A percentile compares a stretch with the other conserved stretches of the same genome.
Evolutionary conservation across 2,329 filamentous ascomycete species (phyloP).

Genomic region (Aspergillus pseudoviridinutans): DNA sequence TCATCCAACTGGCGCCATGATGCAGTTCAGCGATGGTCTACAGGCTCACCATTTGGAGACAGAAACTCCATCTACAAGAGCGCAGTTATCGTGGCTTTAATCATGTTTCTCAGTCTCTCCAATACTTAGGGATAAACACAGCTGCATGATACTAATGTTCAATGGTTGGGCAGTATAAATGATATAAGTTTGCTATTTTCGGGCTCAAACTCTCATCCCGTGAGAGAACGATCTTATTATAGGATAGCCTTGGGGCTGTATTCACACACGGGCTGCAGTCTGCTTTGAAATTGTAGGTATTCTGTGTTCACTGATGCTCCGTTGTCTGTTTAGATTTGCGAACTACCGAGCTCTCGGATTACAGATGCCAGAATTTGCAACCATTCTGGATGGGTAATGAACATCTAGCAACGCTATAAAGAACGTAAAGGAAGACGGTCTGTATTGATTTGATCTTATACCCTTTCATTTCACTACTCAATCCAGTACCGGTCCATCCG

Average conservation of each 20-base stretch:
- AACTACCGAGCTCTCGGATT: not conserved
- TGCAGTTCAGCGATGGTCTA: not conserved
- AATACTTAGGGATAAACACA: not conserved
- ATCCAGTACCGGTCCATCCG: not conserved
- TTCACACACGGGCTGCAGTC: not conserved
- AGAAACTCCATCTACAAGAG: not conserved
- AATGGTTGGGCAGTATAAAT: not conserved
- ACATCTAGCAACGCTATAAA: not conserved
- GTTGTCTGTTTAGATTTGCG: not conserved
- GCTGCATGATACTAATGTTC: not conserved
- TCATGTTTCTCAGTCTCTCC: not conserved
- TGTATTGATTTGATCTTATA: not conserved
- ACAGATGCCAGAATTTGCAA: not conserved
- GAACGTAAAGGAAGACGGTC: not conserved
- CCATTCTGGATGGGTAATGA: not conserved
- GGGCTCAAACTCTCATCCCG: not conserved
- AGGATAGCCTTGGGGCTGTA: not conserved
- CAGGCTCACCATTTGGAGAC: conserved; percentile 6
- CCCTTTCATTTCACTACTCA: not conserved
- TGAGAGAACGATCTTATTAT: not conserved
- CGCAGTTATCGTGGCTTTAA: not conserved
- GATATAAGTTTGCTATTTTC: not conserved
- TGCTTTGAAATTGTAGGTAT: not conserved
- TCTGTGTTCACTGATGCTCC: not conserved
- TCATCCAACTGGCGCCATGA: not conserved